Evolutionary conservation across 257 asterid genomes (phyloP), one percentile per base, ranked within the genome.

Genomic region (Parsonsia alboflavescens): DNA sequence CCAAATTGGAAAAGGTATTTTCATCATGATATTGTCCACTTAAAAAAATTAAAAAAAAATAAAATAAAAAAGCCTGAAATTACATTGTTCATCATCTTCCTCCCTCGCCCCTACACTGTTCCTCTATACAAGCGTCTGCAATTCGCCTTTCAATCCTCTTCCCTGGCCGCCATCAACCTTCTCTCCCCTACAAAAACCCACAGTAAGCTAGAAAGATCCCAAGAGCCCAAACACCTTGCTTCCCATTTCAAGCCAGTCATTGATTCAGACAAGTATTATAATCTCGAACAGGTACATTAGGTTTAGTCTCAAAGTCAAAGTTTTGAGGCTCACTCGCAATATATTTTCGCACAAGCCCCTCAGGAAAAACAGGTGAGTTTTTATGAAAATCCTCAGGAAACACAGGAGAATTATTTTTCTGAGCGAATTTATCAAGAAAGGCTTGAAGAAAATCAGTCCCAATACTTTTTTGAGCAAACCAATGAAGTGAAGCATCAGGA

Each of bases 261-360:
- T 13, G 87, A 88, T 78, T 77, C 86, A 1, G 82, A 83, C 44
- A 13, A 84, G 81, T 79, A 57, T 56, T 80, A 41, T 86, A 41
- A 53, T 73, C 72, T 68, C 36, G 83, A 80, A 19, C 76, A n/a
- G 41, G 48, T 68, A 42, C 70, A 76, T 39, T 30, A 65, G 70
- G 45, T 39, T 65, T 50, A 70, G 44, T 33, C 79, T 44, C 83
- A 79, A 67, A 16, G 17, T 17, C 22, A 52, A n/a, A 71, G 16
- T 15, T 75, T 80, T 7, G 86, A 81, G 41, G 67, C 80, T 0
- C 84, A 81, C 42, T 79, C 86, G 2, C 85, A 79, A 71, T 88
- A 82, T 82, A 80, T 84, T 45, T 89, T 86, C 82, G 70, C 78
- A 26, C 76, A 68, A 17, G 9, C 77, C 36, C 63, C 44, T 9